Evolutionary conservation across 306 rosid species (phyloP).

Genomic region (Sphenostylis stenocarpa): DNA sequence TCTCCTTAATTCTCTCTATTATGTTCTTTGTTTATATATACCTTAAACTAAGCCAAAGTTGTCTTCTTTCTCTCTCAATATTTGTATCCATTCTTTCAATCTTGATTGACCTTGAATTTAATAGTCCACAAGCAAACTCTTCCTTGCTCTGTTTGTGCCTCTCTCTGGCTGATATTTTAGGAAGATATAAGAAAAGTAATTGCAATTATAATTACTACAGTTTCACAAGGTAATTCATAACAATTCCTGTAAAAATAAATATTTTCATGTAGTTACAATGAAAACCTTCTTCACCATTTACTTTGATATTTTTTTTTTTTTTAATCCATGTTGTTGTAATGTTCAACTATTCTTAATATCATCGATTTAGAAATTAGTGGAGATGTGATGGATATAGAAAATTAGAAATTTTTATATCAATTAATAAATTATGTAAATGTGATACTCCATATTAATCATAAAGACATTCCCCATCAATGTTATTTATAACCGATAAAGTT

Average conservation of each 20-base stretch:
- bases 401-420: too few relatives aligned
- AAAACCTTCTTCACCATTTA: not conserved
- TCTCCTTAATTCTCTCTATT: not conserved
- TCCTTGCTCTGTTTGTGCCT: not conserved
- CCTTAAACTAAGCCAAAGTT: constrained; percentile 9
- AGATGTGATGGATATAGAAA: too few relatives aligned
- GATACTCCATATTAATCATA: too few relatives aligned
- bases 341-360: too few relatives aligned
- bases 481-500: too few relatives aligned
- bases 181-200: not conserved
- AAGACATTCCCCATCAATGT: too few relatives aligned
- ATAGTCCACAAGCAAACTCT: not conserved
- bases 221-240: not conserved
- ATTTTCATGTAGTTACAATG: too few relatives aligned
- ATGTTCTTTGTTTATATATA: constrained; percentile 4
- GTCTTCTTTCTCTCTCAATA: not conserved
- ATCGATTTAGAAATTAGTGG: too few relatives aligned
- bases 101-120: constrained; percentile 23
- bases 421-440: too few relatives aligned
- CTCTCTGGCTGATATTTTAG: constrained; percentile 3
- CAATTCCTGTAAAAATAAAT: not conserved
- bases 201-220: not conserved
- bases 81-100: constrained; percentile 11
- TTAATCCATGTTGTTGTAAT: too few relatives aligned
- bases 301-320: too few relatives aligned